Evolutionary conservation across 805 yeast species (phyloP), one percentile per base, ranked within the genome.

Genomic region (Ogataea trehaloabstinens): DNA sequence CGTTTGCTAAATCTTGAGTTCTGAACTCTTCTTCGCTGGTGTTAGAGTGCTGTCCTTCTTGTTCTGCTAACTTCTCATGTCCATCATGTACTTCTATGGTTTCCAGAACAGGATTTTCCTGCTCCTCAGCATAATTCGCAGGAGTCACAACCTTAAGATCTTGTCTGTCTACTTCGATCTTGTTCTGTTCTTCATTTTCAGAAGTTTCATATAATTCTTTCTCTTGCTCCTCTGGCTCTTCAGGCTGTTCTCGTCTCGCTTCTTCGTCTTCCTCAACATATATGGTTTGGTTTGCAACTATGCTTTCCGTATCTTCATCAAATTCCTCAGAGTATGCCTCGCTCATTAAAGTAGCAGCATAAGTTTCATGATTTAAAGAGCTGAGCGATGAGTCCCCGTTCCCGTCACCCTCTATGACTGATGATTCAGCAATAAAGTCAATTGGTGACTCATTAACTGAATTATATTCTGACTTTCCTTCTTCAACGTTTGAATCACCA

Each of bases 341-440:
- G 39, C 53, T 51, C 34, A 46, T 25, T n/a, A 56, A 28, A 1
- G 60, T 60, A 18, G 59, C 50, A 2, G 49, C 58, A 34, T 47
- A 55, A 3, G 51, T 55, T 30, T 51, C 55, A 32, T 53, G 51
- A 41, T 56, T 52, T 12, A 50, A 11, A 10, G 44, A 22, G 3
- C 37, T 45, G 13, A 42, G 45, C 29, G 19, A 28, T 24, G 41
- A 37, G 4, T 19, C 34, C 6, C 47, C 46, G 5, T 31, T 25
- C 4, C 28, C 30, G 12, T 41, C 50, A 6, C 35, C 38, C 21
- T 41, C 46, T 24, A 57, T 46, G 13, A 51, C 38, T 6, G 60
- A 57, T 4, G 62, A 55, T 35, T 60, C 59, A 4, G 61, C 58
- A 15, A 54, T 51, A 7, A 46, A 39, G 2, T 47, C 52, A 7